Evolutionary conservation across 805 yeast genomes (phyloP), one percentile per base, ranked within the genome.

Genomic region (Alloascoidea africana): DNA sequence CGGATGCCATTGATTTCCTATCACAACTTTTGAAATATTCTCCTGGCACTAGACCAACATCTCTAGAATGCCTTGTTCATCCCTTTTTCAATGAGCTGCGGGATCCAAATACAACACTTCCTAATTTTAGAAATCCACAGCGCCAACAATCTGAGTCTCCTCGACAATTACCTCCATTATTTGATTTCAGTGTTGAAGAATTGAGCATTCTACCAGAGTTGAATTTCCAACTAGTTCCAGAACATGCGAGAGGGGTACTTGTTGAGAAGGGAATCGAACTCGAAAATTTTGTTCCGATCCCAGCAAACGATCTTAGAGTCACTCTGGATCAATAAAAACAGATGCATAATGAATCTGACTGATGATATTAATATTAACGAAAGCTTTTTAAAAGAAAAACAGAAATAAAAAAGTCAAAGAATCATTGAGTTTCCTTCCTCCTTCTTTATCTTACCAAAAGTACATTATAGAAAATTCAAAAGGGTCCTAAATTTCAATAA

Each of bases 111-210:
- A 34, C 36, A 18, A 34, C 16, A 34, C 14, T 34, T 16, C 16
- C 19, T 6, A 30, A 34, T 34, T 34, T 17, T 8, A 47, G 66
- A 27, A 52, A 74, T 49, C 83, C 85, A 3, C 53, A 60, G 76
- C 30, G n/a, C n/a, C 30, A 23, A 23, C 30, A 23, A n/a, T n/a
- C 38, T 82, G 82, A 56, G 75, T 84, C 41, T 80, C 71, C 54
- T 89, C 82, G 52, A 62, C 80, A 58, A 65, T 80, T 46, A 65
- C 84, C 45, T 82, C 86, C 1, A 61, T 82, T 40, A 77, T 78
- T 50, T 82, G 80, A 54, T 68, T 82, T 44, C 91, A 82, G 54
- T 62, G 74, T 6, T 66, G 69, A 42, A 77, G 81, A 3, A 74
- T 72, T 34, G 16, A 34, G 36, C 18, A 34, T 34, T 34, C 32